These are phyloP conservation scores for Talaromyces sp. DNA, from an alignment of 2,329 filamentous ascomycete genomes.

Conservation along the genomic window DNA sequence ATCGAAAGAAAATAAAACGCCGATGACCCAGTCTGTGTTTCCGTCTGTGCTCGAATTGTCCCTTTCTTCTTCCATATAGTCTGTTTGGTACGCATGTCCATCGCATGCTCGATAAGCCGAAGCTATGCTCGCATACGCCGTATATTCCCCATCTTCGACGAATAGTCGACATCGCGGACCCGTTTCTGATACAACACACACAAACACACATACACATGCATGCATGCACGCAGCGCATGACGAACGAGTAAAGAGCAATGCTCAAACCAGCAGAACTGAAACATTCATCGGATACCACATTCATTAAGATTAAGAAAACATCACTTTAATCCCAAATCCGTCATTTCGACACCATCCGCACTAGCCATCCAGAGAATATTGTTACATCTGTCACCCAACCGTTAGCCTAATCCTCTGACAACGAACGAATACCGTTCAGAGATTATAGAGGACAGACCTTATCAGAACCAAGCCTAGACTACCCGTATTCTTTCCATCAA, in stretches of 20 bases:
- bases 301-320: background rate
- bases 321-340: conserved; percentile 39
- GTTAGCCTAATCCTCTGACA: conserved; percentile 54
- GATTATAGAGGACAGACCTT: conserved; percentile 52
- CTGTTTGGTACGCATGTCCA: background rate
- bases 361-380: conserved; percentile 90
- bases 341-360: conserved; percentile 51
- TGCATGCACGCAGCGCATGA: background rate
- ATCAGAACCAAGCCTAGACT: conserved; percentile 88
- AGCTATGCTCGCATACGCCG: background rate
- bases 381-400: conserved; percentile 63
- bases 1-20: background rate
- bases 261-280: background rate
- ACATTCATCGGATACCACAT: background rate
- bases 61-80: background rate
- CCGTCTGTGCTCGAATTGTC: background rate
- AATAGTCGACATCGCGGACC: background rate
- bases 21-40: conserved; percentile 1
- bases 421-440: conserved; percentile 53
- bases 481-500: conserved; percentile 80
- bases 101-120: background rate
- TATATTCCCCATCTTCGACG: background rate
- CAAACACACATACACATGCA: background rate
- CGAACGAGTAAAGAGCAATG: background rate
- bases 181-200: background rate